Percentiles rank a stretch among this genome's conserved stretches.
Conservation (phyloP, 768 basidiomycete species). For the Lactifluus piperatus region DNA sequence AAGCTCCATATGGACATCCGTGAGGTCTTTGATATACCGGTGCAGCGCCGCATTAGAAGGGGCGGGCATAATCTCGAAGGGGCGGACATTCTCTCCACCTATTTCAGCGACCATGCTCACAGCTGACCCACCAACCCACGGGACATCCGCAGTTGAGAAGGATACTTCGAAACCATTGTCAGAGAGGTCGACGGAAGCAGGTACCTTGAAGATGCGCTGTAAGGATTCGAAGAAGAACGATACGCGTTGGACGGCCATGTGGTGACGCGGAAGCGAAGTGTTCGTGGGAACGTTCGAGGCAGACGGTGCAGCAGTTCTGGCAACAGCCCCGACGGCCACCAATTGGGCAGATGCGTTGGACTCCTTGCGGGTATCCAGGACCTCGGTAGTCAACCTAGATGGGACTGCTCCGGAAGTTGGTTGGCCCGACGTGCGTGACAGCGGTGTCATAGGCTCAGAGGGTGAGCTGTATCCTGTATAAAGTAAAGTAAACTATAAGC, state of each 20-base stretch:
- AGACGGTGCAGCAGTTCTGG: background rate
- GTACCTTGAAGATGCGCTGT: constrained; percentile 6
- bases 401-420: background rate
- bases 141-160: constrained; percentile 1
- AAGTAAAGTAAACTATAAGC: background rate
- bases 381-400: background rate
- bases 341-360: background rate
- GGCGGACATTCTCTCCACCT: background rate
- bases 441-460: constrained; percentile 7
- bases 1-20: constrained; percentile 1
- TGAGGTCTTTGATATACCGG: constrained; percentile 12
- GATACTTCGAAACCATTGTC: constrained; percentile 11
- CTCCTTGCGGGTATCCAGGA: background rate
- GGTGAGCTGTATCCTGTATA: background rate
- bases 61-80: constrained; percentile 1
- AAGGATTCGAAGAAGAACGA: constrained; percentile 12
- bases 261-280: background rate
- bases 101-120: background rate
- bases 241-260: constrained; percentile 5
- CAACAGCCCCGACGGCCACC: background rate
- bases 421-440: background rate
- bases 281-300: background rate
- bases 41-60: constrained; percentile 3
- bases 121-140: background rate
- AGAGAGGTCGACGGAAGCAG: constrained; percentile 6